Base-by-base conservation (phyloP, 768 basidiomycete genomes). In the Coprinopsis cinerea region DNA sequence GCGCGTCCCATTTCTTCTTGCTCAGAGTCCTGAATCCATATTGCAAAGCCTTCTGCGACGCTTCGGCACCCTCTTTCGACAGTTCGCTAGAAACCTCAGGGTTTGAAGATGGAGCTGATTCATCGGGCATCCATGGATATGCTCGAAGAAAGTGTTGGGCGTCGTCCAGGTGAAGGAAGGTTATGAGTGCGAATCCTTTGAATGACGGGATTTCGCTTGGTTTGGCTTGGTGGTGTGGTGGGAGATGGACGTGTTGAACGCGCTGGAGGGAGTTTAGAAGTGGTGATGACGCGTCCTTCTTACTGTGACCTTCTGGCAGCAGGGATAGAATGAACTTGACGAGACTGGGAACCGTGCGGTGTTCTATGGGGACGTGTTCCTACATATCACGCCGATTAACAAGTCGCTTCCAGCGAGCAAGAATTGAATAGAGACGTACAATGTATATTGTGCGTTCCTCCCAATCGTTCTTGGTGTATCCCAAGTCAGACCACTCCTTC, bases 111-210 rank as follows among this genome's bases (percentile, higher is more conserved):
- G 9, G 11, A 17, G 24, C 20, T 23, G 34, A 24, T 35, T 69
- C 62, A 2, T 22, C 22, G 1, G 35, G 32, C 4, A 49, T 1
- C 86, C 89, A 92, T 4, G 82, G 81, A 83, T 85, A 92, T 20
- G 58, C 57, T 0, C 64, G 32, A 0, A 80, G 61, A 0, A 91
- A 52, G 1, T 60, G 52, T 6, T 74, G 63, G 2, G 66, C 71
- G 22, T 79, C 73, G 1, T 66, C 61, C 1, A 59, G 28, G 3
- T 64, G 50, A 2, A 69, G 62, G 37, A 91, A 67, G 0, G 79
- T 79, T 47, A 91, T 67, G 24, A 92, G 75, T 0, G 87, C 86
- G 53, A 90, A 91, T 1, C 85, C 85, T 68, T 85, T 90, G 63
- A 76, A 83, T 47, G 74, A 76, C 1, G 83, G 79, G 13, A 65